Evolutionary conservation across 768 basidiomycete species (phyloP), one percentile per base, ranked within the genome.

Genomic region (Suillus lakei): DNA sequence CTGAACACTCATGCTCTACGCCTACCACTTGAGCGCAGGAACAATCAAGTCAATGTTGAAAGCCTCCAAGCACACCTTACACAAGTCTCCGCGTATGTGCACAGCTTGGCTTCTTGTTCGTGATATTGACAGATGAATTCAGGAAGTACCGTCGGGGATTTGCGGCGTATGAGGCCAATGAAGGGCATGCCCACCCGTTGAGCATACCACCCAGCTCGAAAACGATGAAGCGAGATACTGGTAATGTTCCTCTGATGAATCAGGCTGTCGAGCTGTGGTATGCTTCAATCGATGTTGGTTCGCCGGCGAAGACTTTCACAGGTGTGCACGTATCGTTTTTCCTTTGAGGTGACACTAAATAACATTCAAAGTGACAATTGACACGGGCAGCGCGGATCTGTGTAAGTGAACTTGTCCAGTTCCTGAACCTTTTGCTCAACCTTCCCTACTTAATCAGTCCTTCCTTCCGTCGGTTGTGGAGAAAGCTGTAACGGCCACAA

Each of bases 381-480:
- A 85, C 69, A 85, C 84, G 9, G 83, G 85, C 46, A 84, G 84
- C 54, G 77, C 81, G 66, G 86, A 87, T 69, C 70, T 83, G 13
- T 64, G 73, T 71, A 65, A 61, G 70, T 60, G 10, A 30, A 23
- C 21, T 46, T 10, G 32, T 34, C 13, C 12, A 34, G 28, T 26
- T n/a, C 28, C 13, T 0, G 18, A 21, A 23, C 12, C 12, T 6
- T 32, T n/a, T 8, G 8, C 36, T n/a, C 23, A 67, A 50, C 32
- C 7, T 32, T 85, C 83, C 36, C 4, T 50, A 76, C 81, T 54
- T 85, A 86, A 72, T 71, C 85, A 10, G 78, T 87, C 70, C 68
- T 84, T 43, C 80, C 83, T 16, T 66, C 66, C 5, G n/a, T 70
- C 34, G 26, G 43, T 30, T 81, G 81, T 63, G 60, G 38, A 39